phyloP scores from a whole-genome alignment of 139 green algal genomes.

The Chlorella sp. region DNA sequence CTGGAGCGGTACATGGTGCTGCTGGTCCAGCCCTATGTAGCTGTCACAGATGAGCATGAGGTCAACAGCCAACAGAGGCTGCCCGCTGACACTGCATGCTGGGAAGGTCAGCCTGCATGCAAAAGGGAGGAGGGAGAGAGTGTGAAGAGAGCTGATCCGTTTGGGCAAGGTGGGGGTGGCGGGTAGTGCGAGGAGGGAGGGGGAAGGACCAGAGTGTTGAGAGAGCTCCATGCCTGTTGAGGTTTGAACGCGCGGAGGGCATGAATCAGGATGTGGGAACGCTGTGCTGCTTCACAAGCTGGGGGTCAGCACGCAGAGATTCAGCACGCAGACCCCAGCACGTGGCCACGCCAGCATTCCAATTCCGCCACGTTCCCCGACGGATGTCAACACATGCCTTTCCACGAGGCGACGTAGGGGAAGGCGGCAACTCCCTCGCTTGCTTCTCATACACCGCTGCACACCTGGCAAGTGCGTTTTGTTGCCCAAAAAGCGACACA shows the following conservation, averaged over 20 bases:
- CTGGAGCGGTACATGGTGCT: slow-evolving; percentile 40
- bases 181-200: not conserved
- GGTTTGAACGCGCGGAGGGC: not conserved
- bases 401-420: too few relatives aligned
- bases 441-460: not conserved
- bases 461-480: not conserved
- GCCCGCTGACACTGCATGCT: slow-evolving; percentile 29
- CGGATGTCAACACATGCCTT: too few relatives aligned
- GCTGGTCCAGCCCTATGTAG: slow-evolving; percentile 91
- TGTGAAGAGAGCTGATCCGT: not conserved
- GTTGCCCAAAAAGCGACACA: too few relatives aligned
- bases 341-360: too few relatives aligned
- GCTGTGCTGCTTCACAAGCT: not conserved
- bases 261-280: not conserved
- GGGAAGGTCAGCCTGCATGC: slow-evolving; percentile 52
- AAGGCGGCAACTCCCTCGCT: too few relatives aligned
- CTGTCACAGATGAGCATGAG: slow-evolving; percentile 87
- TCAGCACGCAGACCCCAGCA: too few relatives aligned
- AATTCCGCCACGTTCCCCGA: too few relatives aligned
- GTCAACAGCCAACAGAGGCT: slow-evolving; percentile 38
- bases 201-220: too few relatives aligned
- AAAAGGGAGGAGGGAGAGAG: not conserved
- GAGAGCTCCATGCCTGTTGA: not conserved
- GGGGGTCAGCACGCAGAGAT: not conserved
- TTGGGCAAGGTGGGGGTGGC: not conserved